phyloP scores from a whole-genome alignment of 371 early-diverging fungal species.

The Neoconidiobolus thromboides region DNA sequence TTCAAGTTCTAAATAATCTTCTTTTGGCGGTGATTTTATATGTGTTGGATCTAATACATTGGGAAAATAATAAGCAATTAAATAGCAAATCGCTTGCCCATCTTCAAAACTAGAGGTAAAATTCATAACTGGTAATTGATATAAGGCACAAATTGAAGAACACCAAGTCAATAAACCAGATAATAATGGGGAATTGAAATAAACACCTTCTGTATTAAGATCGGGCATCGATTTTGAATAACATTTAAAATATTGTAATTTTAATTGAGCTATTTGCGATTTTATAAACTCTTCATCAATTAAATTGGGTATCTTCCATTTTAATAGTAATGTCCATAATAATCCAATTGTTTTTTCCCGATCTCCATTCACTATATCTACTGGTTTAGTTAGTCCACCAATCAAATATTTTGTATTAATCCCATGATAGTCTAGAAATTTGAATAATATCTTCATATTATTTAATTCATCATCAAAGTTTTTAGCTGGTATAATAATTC shows the following conservation, averaged over 20 bases:
- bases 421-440: slow-evolving; percentile 6
- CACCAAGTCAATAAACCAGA: neutral
- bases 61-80: neutral
- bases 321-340: slow-evolving; percentile 16
- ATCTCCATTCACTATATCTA: slow-evolving; percentile 17
- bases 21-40: neutral
- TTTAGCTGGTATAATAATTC: neutral
- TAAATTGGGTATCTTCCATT: slow-evolving; percentile 15
- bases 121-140: neutral
- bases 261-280: neutral
- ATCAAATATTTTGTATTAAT: slow-evolving; percentile 12
- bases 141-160: neutral
- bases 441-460: neutral
- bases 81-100: neutral
- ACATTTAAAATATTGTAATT: neutral
- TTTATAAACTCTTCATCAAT: neutral
- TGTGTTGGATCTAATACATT: neutral
- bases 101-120: neutral
- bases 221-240: neutral
- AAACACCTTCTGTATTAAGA: too few species aligned
- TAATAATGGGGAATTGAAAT: neutral
- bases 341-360: slow-evolving; percentile 20
- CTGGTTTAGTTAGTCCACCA: slow-evolving; percentile 12
- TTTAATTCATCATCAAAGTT: neutral
- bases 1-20: neutral